phyloP scores from a whole-genome alignment of 148 eudicot genomes.

The Arbutus unedo region DNA sequence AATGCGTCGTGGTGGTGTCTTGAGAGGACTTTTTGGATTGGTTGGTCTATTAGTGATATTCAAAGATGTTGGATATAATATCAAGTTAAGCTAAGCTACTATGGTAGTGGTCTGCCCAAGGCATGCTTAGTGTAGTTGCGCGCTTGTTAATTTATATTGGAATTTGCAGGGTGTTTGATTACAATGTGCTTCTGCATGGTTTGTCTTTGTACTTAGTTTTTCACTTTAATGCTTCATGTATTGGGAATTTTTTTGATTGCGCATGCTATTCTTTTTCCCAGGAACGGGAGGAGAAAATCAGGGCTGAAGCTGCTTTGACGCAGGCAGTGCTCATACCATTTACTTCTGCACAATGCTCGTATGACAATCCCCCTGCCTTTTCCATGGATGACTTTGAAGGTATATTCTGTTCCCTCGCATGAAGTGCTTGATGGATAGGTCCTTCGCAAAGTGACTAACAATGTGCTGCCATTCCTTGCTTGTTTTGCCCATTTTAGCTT shows the following conservation, averaged over 20 bases:
- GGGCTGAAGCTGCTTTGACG: slow-evolving; percentile 68
- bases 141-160: not conserved
- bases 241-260: slow-evolving; percentile 4
- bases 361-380: slow-evolving; percentile 47
- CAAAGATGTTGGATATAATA: not conserved
- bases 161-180: slow-evolving; percentile 6
- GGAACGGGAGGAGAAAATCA: slow-evolving; percentile 74
- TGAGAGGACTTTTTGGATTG: not conserved
- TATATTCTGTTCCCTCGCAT: slow-evolving; percentile 18
- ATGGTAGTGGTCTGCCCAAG: not conserved
- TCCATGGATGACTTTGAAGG: slow-evolving; percentile 98
- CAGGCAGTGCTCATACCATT: slow-evolving; percentile 39
- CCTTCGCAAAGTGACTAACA: not conserved
- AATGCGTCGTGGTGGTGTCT: not conserved
- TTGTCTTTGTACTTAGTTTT: not conserved
- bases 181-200: not conserved
- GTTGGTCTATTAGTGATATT: not conserved
- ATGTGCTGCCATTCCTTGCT: not conserved
- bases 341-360: slow-evolving; percentile 34
- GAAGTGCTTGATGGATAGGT: not conserved
- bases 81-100: not conserved
- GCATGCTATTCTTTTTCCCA: slow-evolving; percentile 23
- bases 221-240: not conserved
- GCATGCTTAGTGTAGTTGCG: not conserved
- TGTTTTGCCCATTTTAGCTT: slow-evolving; percentile 43